phyloP scores from a whole-genome alignment of 2,329 filamentous ascomycete genomes.

The Pestalotiopsis sp. region DNA sequence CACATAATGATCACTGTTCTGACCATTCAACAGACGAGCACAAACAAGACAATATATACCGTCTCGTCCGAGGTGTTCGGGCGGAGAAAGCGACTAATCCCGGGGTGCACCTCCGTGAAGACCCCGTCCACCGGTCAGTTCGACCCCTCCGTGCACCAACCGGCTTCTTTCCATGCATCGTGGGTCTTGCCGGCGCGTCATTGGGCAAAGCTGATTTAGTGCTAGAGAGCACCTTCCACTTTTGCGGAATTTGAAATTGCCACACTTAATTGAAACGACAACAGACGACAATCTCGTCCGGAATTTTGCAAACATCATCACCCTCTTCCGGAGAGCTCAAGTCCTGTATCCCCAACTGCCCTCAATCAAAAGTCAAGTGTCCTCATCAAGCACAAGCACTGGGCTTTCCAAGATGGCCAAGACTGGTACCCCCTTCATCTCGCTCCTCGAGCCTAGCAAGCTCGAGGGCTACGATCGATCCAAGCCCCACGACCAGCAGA shows the following conservation, averaged over 20 bases:
- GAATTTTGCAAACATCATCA: neutral
- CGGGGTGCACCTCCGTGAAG: neutral
- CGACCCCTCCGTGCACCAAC: neutral
- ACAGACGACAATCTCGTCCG: neutral
- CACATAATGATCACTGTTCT: neutral
- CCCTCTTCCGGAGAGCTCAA: neutral
- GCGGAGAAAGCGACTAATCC: neutral
- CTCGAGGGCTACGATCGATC: constrained; percentile 50
- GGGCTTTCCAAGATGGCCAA: neutral
- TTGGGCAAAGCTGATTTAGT: neutral
- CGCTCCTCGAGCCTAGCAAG: constrained; percentile 49
- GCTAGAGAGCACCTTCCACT: neutral
- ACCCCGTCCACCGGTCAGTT: neutral
- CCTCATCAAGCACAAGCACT: neutral
- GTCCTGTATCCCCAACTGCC: neutral
- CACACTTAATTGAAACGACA: neutral
- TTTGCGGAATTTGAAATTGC: neutral
- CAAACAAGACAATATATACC: neutral
- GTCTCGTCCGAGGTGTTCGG: neutral
- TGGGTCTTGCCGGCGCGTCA: neutral
- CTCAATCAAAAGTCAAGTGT: neutral
- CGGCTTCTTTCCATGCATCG: neutral
- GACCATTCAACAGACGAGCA: neutral
- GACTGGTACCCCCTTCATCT: constrained; percentile 51
- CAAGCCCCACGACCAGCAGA: constrained; percentile 45